Evolutionary conservation across 2,329 filamentous ascomycete genomes (phyloP).

Genomic region (Botrytis aclada): DNA sequence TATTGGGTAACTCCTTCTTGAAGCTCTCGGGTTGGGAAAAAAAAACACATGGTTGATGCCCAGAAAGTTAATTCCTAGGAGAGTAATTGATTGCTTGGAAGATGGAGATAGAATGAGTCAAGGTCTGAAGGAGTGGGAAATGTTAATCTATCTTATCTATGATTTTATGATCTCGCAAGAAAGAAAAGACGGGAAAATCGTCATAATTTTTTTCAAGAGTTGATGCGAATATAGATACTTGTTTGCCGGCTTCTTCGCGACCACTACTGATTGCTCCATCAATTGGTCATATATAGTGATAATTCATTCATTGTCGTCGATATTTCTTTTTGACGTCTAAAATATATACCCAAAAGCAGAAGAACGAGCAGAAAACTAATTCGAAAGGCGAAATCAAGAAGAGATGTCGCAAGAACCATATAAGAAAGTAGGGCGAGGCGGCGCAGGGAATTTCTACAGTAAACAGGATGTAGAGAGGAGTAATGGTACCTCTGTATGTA

Average conservation of each 20-base stretch:
- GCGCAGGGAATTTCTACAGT: slow-evolving; percentile 61
- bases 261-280: too few relatives aligned
- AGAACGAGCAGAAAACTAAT: background rate
- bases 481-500: slow-evolving; percentile 18
- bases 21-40: background rate
- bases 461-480: slow-evolving; percentile 47
- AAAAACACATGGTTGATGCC: background rate
- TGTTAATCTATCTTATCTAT: background rate
- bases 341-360: background rate
- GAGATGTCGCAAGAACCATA: slow-evolving; percentile 31
- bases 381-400: background rate
- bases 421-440: slow-evolving; percentile 56
- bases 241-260: background rate
- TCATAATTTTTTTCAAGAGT: background rate
- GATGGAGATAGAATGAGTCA: background rate
- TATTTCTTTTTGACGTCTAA: background rate
- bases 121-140: background rate
- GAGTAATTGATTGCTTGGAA: slow-evolving; percentile 6
- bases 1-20: background rate
- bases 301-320: background rate
- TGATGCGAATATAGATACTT: background rate
- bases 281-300: background rate
- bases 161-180: background rate
- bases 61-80: background rate
- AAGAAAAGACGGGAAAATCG: background rate